Base-by-base conservation (phyloP, 2,329 filamentous ascomycete genomes). In the Ophiostoma piceae region DNA sequence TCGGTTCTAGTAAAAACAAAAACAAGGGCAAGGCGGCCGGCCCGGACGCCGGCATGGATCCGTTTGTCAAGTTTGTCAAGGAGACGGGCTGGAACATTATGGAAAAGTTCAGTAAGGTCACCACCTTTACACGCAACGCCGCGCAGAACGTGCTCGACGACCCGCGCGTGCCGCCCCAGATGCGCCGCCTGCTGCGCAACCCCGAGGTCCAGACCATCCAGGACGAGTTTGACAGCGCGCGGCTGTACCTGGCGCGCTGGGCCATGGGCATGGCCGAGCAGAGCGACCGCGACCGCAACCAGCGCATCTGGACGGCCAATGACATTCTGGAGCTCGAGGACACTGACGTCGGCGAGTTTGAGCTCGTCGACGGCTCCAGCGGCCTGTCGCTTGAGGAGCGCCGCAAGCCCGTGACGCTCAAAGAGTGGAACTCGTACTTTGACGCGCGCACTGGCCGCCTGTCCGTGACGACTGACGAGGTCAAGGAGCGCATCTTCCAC, bases 261-360 rank as follows among this genome's bases (percentile, higher is more conserved):
- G 95, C 95, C 2, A 98, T 99, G 95, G 93, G 93, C 8, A 97
- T 99, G 73, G 94, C 95, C 0, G 96, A 99, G 78, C 95, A 99
- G 81, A 94, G 94, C 75, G 95, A 99, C 76, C 85, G 88, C 54
- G 95, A 99, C 75, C 84, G 90, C 32, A 91, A 88, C 68, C 90
- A 94, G 78, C 85, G 94, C 66, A 94, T 97, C 76, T 99, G 93
- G 91, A 97, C 94, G 0, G 94, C 92, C 0, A 89, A 89, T 73
- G 95, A 99, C 79, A 90, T 97, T 3, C 83, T 98, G 75, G 94
- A 96, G 75, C 90, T 96, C 78, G 96, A 99, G 77, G 91, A 97
- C 74, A 97, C 92, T 39, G 92, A 93, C 71, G 92, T 99, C 0
- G 96, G 95, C 7, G 93, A 97, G 73, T 99, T 99, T 77, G 95